Conservation (phyloP, 225 moss, liverwort and hornwort genomes). For the Thuidium tamariscinum region DNA sequence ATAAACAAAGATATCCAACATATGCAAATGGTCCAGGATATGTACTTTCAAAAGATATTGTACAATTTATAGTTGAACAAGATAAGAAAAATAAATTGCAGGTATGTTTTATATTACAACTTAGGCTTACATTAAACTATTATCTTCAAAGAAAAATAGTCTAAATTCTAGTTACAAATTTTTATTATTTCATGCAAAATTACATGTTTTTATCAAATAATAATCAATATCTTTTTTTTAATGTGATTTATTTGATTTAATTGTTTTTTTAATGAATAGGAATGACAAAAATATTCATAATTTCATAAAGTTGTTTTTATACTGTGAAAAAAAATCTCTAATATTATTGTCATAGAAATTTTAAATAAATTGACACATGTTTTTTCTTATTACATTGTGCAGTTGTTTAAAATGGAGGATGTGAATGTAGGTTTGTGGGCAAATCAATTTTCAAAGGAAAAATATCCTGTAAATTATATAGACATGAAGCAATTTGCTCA, state of each 20-base stretch:
- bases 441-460: background rate
- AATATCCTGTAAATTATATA: background rate
- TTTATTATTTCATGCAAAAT: background rate
- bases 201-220: too few species aligned
- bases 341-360: accelerated
- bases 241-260: background rate
- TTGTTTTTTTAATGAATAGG: accelerated
- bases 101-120: background rate
- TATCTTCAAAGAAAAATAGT: background rate
- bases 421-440: slow-evolving; percentile 28
- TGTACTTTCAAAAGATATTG: slow-evolving; percentile 23
- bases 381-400: background rate
- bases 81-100: background rate
- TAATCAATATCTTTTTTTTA: background rate
- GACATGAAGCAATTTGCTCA: slow-evolving; percentile 10
- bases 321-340: background rate
- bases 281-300: background rate
- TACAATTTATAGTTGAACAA: slow-evolving; percentile 8
- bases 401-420: slow-evolving; percentile 41
- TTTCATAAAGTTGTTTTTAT: too few species aligned
- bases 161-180: background rate
- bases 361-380: background rate
- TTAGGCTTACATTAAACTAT: background rate
- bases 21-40: slow-evolving; percentile 39
- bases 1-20: slow-evolving; percentile 6